Percentiles rank a stretch among this genome's conserved stretches.
Conservation (phyloP, 176 grass and related monocot genomes). For the Oryza coarctata region DNA sequence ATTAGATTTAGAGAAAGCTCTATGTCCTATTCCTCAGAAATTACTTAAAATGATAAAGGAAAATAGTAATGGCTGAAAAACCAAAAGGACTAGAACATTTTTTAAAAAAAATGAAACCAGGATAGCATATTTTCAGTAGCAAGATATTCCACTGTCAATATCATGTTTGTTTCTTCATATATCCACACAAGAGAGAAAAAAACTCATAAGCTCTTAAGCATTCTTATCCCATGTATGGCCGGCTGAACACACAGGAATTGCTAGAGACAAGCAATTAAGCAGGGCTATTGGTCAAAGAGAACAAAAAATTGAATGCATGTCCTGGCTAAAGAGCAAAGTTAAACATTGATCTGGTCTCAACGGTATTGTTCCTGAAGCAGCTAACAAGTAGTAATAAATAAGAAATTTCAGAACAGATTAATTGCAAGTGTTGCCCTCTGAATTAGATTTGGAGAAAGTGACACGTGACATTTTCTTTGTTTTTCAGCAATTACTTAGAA, state of each 20-base stretch:
- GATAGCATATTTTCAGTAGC: too few relatives aligned
- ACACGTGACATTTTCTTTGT: not conserved
- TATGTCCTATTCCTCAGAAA: not conserved
- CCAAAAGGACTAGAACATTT: not conserved
- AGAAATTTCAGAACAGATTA: constrained; percentile 22
- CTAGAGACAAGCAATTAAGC: too few relatives aligned
- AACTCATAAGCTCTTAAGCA: not conserved
- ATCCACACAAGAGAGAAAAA: not conserved
- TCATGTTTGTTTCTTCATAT: too few relatives aligned
- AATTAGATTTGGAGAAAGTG: not conserved
- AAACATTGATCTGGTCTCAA: constrained; percentile 75
- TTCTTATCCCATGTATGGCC: not conserved
- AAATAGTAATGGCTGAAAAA: not conserved
- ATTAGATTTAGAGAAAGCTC: not conserved
- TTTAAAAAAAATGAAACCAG: not conserved
- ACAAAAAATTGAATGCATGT: not conserved
- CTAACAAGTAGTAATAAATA: not conserved
- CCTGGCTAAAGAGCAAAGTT: constrained; percentile 37
- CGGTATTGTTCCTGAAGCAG: constrained; percentile 40
- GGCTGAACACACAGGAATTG: not conserved
- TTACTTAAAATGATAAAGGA: not conserved
- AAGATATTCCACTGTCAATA: too few relatives aligned
- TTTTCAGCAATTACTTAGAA: not conserved
- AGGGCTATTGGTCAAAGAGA: not conserved
- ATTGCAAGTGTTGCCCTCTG: not conserved